Conservation (phyloP, 768 basidiomycete species). For the Tulasnella sp. region DNA sequence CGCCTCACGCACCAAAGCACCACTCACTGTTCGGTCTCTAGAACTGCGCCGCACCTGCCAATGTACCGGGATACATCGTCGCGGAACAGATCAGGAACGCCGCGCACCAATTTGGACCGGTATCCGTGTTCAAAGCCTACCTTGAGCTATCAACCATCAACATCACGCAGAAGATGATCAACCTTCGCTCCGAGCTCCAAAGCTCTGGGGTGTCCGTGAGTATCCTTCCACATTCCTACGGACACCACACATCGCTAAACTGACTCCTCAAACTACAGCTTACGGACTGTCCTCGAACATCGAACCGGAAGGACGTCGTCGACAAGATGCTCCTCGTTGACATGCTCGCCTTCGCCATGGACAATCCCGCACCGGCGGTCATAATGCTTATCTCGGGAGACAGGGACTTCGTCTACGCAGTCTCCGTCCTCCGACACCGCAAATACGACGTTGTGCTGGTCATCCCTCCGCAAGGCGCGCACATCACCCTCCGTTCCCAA, state of each 20-base stretch:
- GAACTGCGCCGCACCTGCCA: constrained; percentile 22
- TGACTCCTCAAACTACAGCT: constrained; percentile 25
- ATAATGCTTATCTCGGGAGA: constrained; percentile 56
- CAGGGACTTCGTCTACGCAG: constrained; percentile 52
- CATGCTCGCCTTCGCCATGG: constrained; percentile 53
- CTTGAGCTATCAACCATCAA: constrained; percentile 34
- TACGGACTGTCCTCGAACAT: constrained; percentile 13
- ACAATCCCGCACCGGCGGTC: constrained; percentile 41
- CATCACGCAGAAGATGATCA: constrained; percentile 27
- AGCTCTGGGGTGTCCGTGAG: constrained; percentile 35
- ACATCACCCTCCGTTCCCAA: constrained; percentile 10
- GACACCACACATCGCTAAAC: constrained; percentile 23
- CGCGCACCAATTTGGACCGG: constrained; percentile 4
- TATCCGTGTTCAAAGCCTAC: constrained; percentile 41
- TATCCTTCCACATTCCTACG: constrained; percentile 30
- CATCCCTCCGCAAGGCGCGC: constrained; percentile 21
- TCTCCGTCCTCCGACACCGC: constrained; percentile 45
- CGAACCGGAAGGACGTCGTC: constrained; percentile 27
- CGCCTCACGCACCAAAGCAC: background rate
- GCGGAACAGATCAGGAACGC: constrained; percentile 5
- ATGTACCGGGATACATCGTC: constrained; percentile 11
- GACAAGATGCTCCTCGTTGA: constrained; percentile 52
- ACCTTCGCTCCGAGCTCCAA: constrained; percentile 34
- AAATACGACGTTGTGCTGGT: constrained; percentile 44
- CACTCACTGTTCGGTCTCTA: background rate